Base-by-base conservation (phyloP, 1,139 yeast species). In the Kluyveromyces marxianus region DNA sequence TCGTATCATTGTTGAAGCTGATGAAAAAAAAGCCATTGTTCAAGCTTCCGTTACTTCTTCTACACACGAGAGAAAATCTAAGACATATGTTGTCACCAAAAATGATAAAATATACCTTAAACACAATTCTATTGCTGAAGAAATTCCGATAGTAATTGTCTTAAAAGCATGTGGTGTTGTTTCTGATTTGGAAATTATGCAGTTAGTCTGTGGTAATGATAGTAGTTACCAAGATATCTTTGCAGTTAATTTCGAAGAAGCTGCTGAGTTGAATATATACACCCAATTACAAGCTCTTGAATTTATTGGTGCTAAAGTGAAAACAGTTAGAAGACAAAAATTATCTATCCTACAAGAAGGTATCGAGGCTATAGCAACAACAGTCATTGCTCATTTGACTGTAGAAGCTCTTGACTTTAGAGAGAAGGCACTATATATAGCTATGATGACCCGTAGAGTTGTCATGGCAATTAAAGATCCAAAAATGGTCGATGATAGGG, bases 1-100 rank as follows among this genome's bases (percentile, higher is more conserved):
- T 69, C 87, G 99, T 77, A 94, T 92, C 60, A 89, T 92, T 62
- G 98, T 92, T 8, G 99, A 92, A 67, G 92, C 96, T 0, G 98
- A 92, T 63, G 96, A 87, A 53, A 88, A 89, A 66, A 94, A 94
- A 67, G 86, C 82, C 4, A 83, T 92, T 29, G 97, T 90, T 21
- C 98, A 92, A 66, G 97, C 98, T 0, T 87, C 96, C 1, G 99
- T 92, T 25, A 92, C 98, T 0, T 88, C 97, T 8, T 88, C 97
- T 2, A 92, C 99, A 1, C 98, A 92, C 66, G 99, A 92, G 67
- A 79, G 98, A 66, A 94, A 92, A 64, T 90, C 97, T 32, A 92
- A 92, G 65, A 92, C 98, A 0, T 92, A 94, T 60, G 97, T 92
- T 38, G 82, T 92, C 42, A 86, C 97, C 32, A 92, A 90, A 59